A percentile compares a stretch with the other conserved stretches of the same genome.
These are phyloP conservation scores for Chaetomium olivaceum DNA, from an alignment of 2,329 filamentous ascomycete species.

Conservation along the genomic window DNA sequence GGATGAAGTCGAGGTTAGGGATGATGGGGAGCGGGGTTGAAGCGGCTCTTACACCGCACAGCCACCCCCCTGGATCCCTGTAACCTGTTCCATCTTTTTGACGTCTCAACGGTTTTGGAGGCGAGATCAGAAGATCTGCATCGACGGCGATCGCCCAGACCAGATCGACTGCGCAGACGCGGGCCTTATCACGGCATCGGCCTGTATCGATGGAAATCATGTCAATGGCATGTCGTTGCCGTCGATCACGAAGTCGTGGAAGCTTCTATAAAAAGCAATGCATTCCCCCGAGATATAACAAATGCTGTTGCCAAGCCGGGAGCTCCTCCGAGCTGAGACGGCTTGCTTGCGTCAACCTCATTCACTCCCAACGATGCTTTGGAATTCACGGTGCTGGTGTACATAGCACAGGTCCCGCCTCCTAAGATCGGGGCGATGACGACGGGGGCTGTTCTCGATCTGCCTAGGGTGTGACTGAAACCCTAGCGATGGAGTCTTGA, in stretches of 20 bases:
- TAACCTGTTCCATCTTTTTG: neutral
- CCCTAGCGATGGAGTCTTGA: conserved; percentile 22
- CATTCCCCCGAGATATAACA: neutral
- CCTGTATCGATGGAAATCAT: neutral
- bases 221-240: conserved; percentile 4
- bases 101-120: neutral
- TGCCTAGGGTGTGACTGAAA: conserved; percentile 39
- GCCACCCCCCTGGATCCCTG: conserved; percentile 3
- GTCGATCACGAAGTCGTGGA: conserved; percentile 15
- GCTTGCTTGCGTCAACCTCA: neutral
- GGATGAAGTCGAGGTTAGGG: neutral
- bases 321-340: neutral
- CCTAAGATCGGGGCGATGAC: neutral
- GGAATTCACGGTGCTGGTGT: neutral
- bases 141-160: conserved; percentile 11
- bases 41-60: conserved; percentile 20
- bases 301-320: neutral
- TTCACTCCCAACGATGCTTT: neutral
- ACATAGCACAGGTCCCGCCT: neutral
- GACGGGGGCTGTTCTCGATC: neutral
- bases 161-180: conserved; percentile 7
- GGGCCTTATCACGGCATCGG: neutral
- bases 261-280: conserved; percentile 9
- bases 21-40: neutral
- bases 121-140: conserved; percentile 14